Base-by-base conservation (phyloP, 495 filamentous ascomycete genomes). In the Podospora pseudopauciseta region DNA sequence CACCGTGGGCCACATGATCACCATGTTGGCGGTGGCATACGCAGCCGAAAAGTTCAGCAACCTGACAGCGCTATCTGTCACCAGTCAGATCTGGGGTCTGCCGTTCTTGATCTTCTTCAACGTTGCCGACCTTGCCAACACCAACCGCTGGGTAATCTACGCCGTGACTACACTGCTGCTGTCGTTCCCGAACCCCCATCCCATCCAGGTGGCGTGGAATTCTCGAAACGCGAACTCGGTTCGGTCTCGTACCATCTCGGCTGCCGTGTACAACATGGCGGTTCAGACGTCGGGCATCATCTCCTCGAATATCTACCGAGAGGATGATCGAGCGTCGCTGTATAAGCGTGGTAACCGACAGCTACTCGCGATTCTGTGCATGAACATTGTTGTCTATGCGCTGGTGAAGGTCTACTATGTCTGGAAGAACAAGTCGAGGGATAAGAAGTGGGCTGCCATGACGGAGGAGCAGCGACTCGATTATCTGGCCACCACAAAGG, bases 131-230 rank as follows among this genome's bases (percentile, higher is more conserved):
- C 78, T 80, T 15, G 75, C 74, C 1, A 68, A 76, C 1, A 78
- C 73, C 1, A 83, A 80, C 65, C 82, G 80, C 70, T 90, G 88
- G 88, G 67, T 81, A 4, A 82, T 84, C 3, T 91, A 82, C 72
- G 77, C 76, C 0, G 80, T 89, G 19, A 85, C 86, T 59, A 87
- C 84, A 4, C 34, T 89, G 30, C 77, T 91, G 9, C 79, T 90
- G 7, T 77, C 78, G 16, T 86, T 85, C 26, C 88, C 87, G 0
- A 86, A 83, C 64, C 77, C 77, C 23, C 85, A 84, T 65, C 86
- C 90, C 0, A 87, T 92, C 26, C 77, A 91, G 64, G 89, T 91
- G 3, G 89, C 85, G 11, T 88, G 88, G 81, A 87, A 87, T 20
- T 87, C 86, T 0, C 81, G 87, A 7, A 87, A 88, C 69, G 83